Evolutionary conservation across 495 filamentous ascomycete species (phyloP), one percentile per base, ranked within the genome.

Genomic region (Darksidea phi): DNA sequence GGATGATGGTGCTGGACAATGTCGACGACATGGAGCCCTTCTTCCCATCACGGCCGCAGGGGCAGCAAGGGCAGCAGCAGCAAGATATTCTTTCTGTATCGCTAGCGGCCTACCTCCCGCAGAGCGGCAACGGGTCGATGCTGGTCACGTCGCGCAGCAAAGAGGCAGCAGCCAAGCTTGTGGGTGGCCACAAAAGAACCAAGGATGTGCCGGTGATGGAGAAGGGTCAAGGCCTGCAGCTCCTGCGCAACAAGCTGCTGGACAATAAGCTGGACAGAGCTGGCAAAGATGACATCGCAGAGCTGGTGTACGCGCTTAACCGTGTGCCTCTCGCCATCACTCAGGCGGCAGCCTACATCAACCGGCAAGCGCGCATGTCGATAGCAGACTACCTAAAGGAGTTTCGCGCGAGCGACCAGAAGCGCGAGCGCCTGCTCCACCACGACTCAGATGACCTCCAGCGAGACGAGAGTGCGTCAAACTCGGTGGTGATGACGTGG

Each of bases 391-490:
- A 79, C 58, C 51, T 79, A 1, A 43, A 68, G 26, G 55, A 70
- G 25, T 76, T 78, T 66, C 63, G 71, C 48, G 76, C 59, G 51
- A 71, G 75, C 63, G 43, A 67, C 25, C 67, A 70, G 45, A 75
- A 63, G 65, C 59, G 54, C 43, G 71, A 61, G 57, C 3, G 28
- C 28, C 72, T 81, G 28, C 63, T 81, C 11, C 47, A 74, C 38
- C 54, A 72, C 25, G 63, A 76, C 47, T 67, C 41, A 11, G 67
- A 60, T 12, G 59, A 79, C 6, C 65, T 73, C 41, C 72, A 76
- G 32, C 60, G 78, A 66, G 79, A 81, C 57, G 25, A 43, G 52
- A 62, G 74, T 43, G 73, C 74, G 7, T 64, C 67, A 37, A 80
- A 79, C 46, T 63, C 61, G 1, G 54, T 63, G 20, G n/a, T 62